Evolutionary conservation across 1,284 basidiomycete species (phyloP).

Genomic region (Microbotryum silenes-acaulis): DNA sequence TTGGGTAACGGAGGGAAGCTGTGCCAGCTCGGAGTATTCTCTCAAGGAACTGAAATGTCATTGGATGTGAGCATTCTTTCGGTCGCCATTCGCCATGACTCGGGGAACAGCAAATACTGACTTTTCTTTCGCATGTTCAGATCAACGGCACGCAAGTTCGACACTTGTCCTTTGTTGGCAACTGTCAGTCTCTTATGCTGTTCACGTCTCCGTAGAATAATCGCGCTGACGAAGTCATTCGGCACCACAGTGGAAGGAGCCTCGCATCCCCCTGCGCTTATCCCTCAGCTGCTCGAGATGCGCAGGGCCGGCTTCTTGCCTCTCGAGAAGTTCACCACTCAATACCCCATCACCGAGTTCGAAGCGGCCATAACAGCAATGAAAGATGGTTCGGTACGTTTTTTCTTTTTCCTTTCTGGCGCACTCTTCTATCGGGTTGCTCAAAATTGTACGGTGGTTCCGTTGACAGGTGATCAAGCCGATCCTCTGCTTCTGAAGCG

Average conservation of each 20-base stretch:
- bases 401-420: too few species aligned
- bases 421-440: too few species aligned
- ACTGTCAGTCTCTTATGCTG: too few species aligned
- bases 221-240: too few species aligned
- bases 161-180: background rate
- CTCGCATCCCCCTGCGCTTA: conserved; percentile 29
- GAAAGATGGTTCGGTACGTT: background rate
- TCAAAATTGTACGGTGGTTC: too few species aligned
- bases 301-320: conserved; percentile 25
- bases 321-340: conserved; percentile 28
- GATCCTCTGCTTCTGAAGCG: too few species aligned
- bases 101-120: too few species aligned
- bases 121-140: too few species aligned
- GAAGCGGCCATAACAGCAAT: conserved; percentile 31
- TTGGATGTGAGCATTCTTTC: too few species aligned
- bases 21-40: background rate
- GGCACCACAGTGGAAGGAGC: conserved; percentile 16
- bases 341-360: conserved; percentile 23
- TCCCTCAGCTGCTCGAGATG: conserved; percentile 20
- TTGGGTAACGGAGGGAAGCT: background rate
- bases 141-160: conserved; percentile 11
- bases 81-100: too few species aligned
- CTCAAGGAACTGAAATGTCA: background rate
- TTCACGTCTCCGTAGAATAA: too few species aligned
- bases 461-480: too few species aligned